These are phyloP conservation scores for Fonsecaea erecta DNA, from an alignment of 2,329 filamentous ascomycete genomes.

Conservation along the genomic window DNA sequence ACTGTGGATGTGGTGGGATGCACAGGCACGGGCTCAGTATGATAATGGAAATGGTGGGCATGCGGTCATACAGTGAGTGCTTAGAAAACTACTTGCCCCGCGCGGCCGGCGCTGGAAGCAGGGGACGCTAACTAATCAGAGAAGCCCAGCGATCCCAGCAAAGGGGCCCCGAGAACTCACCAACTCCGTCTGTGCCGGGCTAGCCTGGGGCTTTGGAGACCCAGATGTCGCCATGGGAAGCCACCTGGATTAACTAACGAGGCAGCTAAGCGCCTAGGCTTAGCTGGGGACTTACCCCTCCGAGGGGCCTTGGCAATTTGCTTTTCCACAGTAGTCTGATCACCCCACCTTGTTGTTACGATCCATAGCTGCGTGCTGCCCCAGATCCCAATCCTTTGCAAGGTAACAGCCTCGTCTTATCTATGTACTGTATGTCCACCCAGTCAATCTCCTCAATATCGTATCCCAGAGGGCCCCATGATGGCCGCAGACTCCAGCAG, in stretches of 20 bases:
- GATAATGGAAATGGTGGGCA: constrained; percentile 1
- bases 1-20: constrained; percentile 7
- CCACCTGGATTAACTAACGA: neutral
- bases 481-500: constrained; percentile 15
- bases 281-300: neutral
- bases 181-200: neutral
- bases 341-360: neutral
- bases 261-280: neutral
- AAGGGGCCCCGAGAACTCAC: neutral
- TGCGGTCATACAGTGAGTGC: neutral
- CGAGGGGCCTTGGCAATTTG: constrained; percentile 7
- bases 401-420: neutral
- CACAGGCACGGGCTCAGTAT: constrained; percentile 1
- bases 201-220: neutral
- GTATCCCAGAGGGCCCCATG: neutral
- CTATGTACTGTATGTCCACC: neutral
- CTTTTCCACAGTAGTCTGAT: neutral
- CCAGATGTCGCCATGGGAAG: neutral
- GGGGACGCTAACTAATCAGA: neutral
- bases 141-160: neutral
- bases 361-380: no score
- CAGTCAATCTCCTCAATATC: neutral
- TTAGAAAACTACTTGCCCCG: neutral
- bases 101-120: neutral
- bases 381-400: neutral